A percentile compares a stretch with the other conserved stretches of the same genome.
Conservation (phyloP, 441 rosid species). For the Lepidium campestre region DNA sequence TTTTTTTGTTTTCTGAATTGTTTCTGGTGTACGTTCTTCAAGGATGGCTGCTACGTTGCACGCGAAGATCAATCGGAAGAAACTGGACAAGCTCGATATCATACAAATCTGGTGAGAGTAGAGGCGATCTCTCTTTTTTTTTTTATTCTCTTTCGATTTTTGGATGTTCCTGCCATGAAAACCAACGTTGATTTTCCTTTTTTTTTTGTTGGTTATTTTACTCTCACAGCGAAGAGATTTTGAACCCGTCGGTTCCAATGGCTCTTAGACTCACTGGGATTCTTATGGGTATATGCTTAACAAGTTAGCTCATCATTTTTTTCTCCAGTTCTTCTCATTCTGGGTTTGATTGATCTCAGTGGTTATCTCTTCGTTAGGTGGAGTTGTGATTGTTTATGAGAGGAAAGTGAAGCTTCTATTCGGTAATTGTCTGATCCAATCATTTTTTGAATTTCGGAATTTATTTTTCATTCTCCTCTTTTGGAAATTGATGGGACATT, state of each 20-base stretch:
- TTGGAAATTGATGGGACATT: not conserved
- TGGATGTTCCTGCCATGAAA: not conserved
- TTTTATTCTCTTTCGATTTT: not conserved
- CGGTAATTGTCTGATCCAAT: constrained; percentile 38
- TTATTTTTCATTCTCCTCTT: not conserved
- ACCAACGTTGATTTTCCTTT: not conserved
- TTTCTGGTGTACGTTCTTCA: constrained; percentile 1
- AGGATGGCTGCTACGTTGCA: constrained; percentile 95
- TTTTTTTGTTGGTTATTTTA: not conserved
- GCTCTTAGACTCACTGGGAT: constrained; percentile 90
- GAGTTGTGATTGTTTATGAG: constrained; percentile 86
- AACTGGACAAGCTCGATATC: constrained; percentile 61
- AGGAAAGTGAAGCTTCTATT: constrained; percentile 82
- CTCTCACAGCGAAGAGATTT: constrained; percentile 73
- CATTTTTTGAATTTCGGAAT: not conserved
- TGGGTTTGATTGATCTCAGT: not conserved
- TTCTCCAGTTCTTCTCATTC: not conserved
- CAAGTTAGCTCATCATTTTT: not conserved
- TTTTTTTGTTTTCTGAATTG: not conserved
- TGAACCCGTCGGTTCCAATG: constrained; percentile 88
- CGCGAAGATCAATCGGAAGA: constrained; percentile 74
- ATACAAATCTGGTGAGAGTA: constrained; percentile 64
- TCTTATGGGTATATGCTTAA: constrained; percentile 67
- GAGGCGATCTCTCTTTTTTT: not conserved
- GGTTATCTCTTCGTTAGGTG: constrained; percentile 38